Base-by-base conservation (phyloP, 768 basidiomycete species). In the Hortiboletus campestris region DNA sequence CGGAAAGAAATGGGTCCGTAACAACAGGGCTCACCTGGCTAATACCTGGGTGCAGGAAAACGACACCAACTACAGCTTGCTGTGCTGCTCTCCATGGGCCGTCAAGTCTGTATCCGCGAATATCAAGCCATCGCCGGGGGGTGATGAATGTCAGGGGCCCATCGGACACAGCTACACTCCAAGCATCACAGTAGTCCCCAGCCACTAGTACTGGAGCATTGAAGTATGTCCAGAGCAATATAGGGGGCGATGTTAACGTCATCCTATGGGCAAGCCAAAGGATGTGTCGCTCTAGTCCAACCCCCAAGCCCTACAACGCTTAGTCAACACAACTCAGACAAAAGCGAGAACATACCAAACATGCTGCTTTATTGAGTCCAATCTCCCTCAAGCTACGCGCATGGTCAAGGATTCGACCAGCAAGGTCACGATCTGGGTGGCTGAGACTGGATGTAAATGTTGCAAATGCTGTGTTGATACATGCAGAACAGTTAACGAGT, bases 61-160 rank as follows among this genome's bases (percentile, higher is more conserved):
- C 67, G 25, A 84, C 70, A 9, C 88, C 82, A 50, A 85, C 78
- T 42, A 91, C 83, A 8, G 89, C 86, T 60, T 82, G 78, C 43
- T 86, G 64, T 9, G 84, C 89, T n/a, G 86, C 81, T 51, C 82
- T 78, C 91, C 91, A 93, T 36, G 80, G 78, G 53, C 85, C 83
- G 11, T 72, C 67, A 35, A 91, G 72, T 62, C 75, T 83, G 16
- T 63, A 62, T 4, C 91, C 91, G n/a, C 74, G 73, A 51, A 90
- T 80, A 66, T 90, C 87, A 39, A 89, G 71, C 91, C 90, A 92
- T 17, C 90, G 82, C 34, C 89, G 78, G 40, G 91, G 90, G 50
- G 84, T 78, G 16, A 84, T 58, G 59, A 80, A 72, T 44, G 67
- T 72, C 76, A 66, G 9, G 72, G 81, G 46, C 69, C 66, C 59